Base-by-base conservation (phyloP, 1,284 basidiomycete genomes). In the Ustilago tritici region DNA sequence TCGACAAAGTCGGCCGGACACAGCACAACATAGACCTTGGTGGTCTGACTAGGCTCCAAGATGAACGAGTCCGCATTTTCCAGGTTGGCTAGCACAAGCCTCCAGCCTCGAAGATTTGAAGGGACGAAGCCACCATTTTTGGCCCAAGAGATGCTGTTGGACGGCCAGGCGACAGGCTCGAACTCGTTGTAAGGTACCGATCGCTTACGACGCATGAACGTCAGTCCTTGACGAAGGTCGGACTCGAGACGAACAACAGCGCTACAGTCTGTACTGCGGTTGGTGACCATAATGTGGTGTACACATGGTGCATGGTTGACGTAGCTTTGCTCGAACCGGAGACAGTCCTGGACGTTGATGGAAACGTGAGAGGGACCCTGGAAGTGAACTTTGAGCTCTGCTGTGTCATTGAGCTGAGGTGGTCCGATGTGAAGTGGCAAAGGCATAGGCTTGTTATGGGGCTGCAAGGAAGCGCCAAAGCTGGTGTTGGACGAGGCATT, bases 61-160 rank as follows among this genome's bases (percentile, higher is more conserved):
- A 80, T 69, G 61, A 85, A 77, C 3, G 73, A 72, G 43, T 77
- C 74, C 5, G 78, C 78, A 35, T 65, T 60, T 28, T 84, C 82
- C 47, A 85, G 72, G 34, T 84, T 85, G 28, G 83, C 81, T 0
- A 76, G 58, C 46, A 83, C 70, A 53, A 84, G 81, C 61, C 84
- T 79, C 73, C 84, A 68, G 11, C 79, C 76, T 38, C 80, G 69
- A 14, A 85, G 75, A 55, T 82, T 79, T 41, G 73, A 36, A 1
- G 84, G 82, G 32, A 76, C 63, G 7, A 85, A 75, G 12, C 84
- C 84, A 41, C 78, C 82, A 10, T 65, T 76, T 3, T 53, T 63
- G 35, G 82, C 83, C 84, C 84, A 85, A 11, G 57, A 56, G 11
- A 77, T 55, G 49, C 76, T 80, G 60, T 85, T 85, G 10, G 78